Conservation (phyloP, 106 monocot genomes). For the Iris macrosiphon region DNA sequence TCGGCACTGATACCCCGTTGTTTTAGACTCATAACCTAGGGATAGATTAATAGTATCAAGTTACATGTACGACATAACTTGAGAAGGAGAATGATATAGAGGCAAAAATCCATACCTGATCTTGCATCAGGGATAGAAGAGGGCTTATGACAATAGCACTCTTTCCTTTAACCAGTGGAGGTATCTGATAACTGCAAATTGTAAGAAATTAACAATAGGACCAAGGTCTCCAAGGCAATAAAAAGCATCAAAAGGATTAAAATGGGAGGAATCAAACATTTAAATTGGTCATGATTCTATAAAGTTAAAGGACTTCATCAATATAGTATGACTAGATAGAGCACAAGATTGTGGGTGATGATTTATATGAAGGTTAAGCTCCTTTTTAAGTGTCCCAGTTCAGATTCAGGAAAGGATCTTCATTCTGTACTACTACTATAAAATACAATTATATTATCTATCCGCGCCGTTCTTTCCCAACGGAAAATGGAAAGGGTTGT, state of each 20-base stretch:
- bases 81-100: neutral
- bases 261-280: no score
- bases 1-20: constrained; percentile 77
- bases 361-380: no score
- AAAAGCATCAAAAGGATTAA: neutral
- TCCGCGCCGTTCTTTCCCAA: no score
- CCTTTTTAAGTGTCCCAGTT: no score
- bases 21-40: constrained; percentile 86
- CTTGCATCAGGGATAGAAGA: constrained; percentile 92
- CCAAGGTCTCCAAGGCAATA: neutral
- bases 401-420: no score
- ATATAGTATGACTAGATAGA: no score
- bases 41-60: constrained; percentile 2
- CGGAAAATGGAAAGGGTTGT: no score
- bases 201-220: neutral
- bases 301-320: no score
- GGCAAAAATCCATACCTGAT: constrained; percentile 52
- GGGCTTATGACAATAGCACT: constrained; percentile 90
- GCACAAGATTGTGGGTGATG: no score
- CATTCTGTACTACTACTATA: no score
- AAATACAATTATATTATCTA: no score
- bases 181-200: constrained; percentile 84
- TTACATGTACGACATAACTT: neutral
- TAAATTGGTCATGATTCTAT: no score
- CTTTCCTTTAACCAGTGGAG: constrained; percentile 65